phyloP scores from a whole-genome alignment of 768 basidiomycete species.

The Mycena chlorophos region DNA sequence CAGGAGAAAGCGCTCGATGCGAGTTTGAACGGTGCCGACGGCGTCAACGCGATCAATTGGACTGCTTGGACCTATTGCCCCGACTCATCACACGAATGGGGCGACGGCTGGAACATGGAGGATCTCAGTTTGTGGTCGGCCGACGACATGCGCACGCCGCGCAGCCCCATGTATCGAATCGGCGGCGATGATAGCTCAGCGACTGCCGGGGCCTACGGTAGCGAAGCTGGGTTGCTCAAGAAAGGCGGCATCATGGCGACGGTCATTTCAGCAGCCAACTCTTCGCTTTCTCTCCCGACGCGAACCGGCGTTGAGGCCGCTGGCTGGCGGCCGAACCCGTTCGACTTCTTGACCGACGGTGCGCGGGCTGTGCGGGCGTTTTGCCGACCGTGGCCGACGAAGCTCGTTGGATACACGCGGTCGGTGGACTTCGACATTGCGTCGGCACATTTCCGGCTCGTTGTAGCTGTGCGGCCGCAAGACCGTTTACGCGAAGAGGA shows the following conservation, averaged over 20 bases:
- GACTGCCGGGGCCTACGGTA: slow-evolving; percentile 8
- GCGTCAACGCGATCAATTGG: slow-evolving; percentile 70
- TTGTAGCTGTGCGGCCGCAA: slow-evolving; percentile 59
- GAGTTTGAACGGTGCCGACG: slow-evolving; percentile 77
- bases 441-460: slow-evolving; percentile 68
- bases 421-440: slow-evolving; percentile 76
- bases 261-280: slow-evolving; percentile 26
- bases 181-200: slow-evolving; percentile 3
- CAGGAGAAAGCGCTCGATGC: slow-evolving; percentile 90
- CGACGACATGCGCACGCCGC: slow-evolving; percentile 56
- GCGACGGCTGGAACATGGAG: slow-evolving; percentile 97
- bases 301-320: slow-evolving; percentile 24
- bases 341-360: slow-evolving; percentile 80
- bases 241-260: slow-evolving; percentile 9
- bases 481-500: slow-evolving; percentile 47
- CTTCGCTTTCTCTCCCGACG: slow-evolving; percentile 39
- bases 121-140: slow-evolving; percentile 86
- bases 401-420: slow-evolving; percentile 65
- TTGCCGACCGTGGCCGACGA: slow-evolving; percentile 77
- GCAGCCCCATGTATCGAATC: slow-evolving; percentile 22
- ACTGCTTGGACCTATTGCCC: slow-evolving; percentile 90
- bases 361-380: slow-evolving; percentile 85
- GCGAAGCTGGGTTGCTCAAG: slow-evolving; percentile 19
- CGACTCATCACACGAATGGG: slow-evolving; percentile 83
- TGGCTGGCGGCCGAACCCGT: slow-evolving; percentile 50